Percentiles rank a stretch among this genome's conserved stretches.
Evolutionary conservation across 2,329 filamentous ascomycete genomes (phyloP).

Genomic region (Hymenoscyphus scutula): DNA sequence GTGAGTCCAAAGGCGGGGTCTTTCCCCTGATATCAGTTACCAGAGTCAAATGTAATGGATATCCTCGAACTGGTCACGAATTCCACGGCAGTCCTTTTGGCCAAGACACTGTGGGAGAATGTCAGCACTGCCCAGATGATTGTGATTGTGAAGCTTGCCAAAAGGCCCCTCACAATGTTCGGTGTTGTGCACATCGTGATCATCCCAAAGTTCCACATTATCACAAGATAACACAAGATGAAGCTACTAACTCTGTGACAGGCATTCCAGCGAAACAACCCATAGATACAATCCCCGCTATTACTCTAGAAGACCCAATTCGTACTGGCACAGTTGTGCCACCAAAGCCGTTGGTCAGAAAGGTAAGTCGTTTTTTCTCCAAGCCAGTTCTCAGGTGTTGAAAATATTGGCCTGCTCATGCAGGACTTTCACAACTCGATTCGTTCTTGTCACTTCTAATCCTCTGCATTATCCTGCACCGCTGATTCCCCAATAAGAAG

Average conservation of each 20-base stretch:
- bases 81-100: slow-evolving; percentile 23
- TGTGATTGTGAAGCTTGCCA: slow-evolving; percentile 30
- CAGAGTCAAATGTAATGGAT: slow-evolving; percentile 27
- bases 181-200: slow-evolving; percentile 29
- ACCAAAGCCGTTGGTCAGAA: not conserved
- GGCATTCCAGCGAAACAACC: slow-evolving; percentile 5
- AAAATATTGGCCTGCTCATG: too few relatives aligned
- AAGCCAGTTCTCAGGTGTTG: too few relatives aligned
- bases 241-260: not conserved
- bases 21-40: slow-evolving; percentile 15
- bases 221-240: slow-evolving; percentile 18
- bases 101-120: slow-evolving; percentile 28
- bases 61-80: slow-evolving; percentile 30
- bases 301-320: not conserved
- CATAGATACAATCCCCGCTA: not conserved
- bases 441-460: too few relatives aligned
- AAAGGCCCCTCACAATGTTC: slow-evolving; percentile 28
- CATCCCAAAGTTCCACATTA: slow-evolving; percentile 25
- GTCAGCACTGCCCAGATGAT: slow-evolving; percentile 34
- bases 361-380: not conserved
- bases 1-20: not conserved
- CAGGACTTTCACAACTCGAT: too few relatives aligned
- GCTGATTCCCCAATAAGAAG: not conserved
- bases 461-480: not conserved
- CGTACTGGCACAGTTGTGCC: not conserved